phyloP scores from a whole-genome alignment of 2,329 filamentous ascomycete species.

The Pyricularia pennisetigena region DNA sequence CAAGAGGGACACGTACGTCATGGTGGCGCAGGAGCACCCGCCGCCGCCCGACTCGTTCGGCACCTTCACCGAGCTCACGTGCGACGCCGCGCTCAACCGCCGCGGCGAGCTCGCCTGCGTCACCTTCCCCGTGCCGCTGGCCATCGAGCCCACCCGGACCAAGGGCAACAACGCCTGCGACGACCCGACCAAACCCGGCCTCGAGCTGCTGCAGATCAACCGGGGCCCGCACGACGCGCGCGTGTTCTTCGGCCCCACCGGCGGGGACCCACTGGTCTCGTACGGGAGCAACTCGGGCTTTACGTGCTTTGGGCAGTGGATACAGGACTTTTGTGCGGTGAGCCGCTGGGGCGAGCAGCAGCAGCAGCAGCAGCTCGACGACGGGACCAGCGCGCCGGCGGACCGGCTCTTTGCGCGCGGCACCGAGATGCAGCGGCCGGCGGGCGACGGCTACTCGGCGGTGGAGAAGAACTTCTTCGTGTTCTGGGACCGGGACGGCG shows the following conservation, averaged over 20 bases:
- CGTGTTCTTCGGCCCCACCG: conserved; percentile 42
- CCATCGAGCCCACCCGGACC: conserved; percentile 33
- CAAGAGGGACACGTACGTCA: conserved; percentile 34
- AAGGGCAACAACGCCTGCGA: conserved; percentile 38
- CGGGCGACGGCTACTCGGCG: conserved; percentile 20
- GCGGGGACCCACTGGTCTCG: conserved; percentile 25
- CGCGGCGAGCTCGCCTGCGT: conserved; percentile 30
- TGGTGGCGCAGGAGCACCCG: conserved; percentile 36
- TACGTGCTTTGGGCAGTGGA: conserved; percentile 48
- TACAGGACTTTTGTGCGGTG: conserved; percentile 41
- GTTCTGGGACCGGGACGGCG: conserved; percentile 42
- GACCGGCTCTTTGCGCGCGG: conserved; percentile 24
- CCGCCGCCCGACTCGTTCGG: conserved; percentile 14
- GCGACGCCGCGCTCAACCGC: conserved; percentile 35
- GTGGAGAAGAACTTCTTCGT: conserved; percentile 55
- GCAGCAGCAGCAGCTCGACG: too few relatives aligned
- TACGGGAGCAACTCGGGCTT: conserved; percentile 45
- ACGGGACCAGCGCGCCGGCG: conserved; percentile 1
- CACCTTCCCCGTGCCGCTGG: conserved; percentile 25
- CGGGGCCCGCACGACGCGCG: conserved; percentile 49
- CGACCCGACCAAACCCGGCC: background rate
- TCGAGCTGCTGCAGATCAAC: conserved; percentile 30
- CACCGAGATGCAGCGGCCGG: conserved; percentile 41
- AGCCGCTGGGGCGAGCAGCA: conserved; percentile 30
- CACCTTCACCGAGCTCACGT: conserved; percentile 33